Evolutionary conservation across 768 basidiomycete species (phyloP).

Genomic region (Suillus tomentosus): DNA sequence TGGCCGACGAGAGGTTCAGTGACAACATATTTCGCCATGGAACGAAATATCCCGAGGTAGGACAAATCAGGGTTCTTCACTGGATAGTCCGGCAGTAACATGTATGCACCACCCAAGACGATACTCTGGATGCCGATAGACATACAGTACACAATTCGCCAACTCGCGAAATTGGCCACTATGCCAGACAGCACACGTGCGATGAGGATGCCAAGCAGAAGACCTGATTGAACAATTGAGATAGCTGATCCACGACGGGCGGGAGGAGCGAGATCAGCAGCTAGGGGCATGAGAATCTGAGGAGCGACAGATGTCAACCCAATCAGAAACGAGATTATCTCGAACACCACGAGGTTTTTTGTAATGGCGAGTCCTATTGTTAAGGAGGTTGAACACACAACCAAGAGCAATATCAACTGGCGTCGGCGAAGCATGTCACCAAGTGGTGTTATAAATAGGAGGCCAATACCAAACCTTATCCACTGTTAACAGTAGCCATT

Average conservation of each 20-base stretch:
- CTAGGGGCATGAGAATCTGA: constrained; percentile 43
- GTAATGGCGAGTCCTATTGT: constrained; percentile 43
- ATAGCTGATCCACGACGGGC: constrained; percentile 25
- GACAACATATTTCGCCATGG: constrained; percentile 41
- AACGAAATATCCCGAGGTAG: constrained; percentile 37
- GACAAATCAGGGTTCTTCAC: constrained; percentile 39
- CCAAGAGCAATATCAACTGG: constrained; percentile 39
- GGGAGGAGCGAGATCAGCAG: constrained; percentile 44
- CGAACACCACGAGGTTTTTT: constrained; percentile 33
- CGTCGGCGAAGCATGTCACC: constrained; percentile 49
- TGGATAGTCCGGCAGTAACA: constrained; percentile 43
- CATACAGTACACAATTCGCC: constrained; percentile 45
- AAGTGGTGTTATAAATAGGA: constrained; percentile 46
- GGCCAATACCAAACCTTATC: constrained; percentile 27
- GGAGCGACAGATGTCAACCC: constrained; percentile 43
- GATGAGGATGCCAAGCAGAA: constrained; percentile 32
- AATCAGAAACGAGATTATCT: constrained; percentile 37
- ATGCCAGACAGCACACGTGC: constrained; percentile 39
- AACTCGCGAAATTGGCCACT: constrained; percentile 42
- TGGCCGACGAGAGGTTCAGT: constrained; percentile 48
- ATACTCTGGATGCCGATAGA: constrained; percentile 37
- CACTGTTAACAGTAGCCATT: neutral
- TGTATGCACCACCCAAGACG: constrained; percentile 33
- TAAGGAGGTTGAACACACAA: constrained; percentile 36
- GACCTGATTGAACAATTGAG: constrained; percentile 35